Conservation (phyloP, 140 eudicot species). For the Flaveria floridana region DNA sequence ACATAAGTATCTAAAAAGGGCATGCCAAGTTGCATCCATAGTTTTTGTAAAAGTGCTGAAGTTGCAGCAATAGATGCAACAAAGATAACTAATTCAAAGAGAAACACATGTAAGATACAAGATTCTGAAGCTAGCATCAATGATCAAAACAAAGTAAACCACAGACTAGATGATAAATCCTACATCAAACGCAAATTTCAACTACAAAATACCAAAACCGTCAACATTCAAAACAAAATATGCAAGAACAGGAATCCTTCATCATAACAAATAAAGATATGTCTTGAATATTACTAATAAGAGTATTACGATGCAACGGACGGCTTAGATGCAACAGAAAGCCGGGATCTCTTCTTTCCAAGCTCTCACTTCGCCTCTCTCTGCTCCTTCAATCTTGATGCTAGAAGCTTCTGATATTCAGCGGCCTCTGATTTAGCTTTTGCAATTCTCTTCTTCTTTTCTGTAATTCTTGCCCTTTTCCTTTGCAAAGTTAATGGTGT, state of each 20-base stretch:
- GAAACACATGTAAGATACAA: too few species aligned
- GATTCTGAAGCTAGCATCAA: too few species aligned
- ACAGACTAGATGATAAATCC: not conserved
- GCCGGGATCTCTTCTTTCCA: conserved; percentile 55
- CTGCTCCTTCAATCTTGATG: conserved; percentile 61
- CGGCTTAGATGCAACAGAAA: conserved; percentile 59
- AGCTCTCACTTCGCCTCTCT: conserved; percentile 61
- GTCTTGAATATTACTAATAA: not conserved
- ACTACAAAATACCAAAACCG: not conserved
- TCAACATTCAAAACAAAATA: not conserved
- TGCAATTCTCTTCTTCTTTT: conserved; percentile 62
- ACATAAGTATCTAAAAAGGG: too few species aligned
- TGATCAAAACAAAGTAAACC: not conserved
- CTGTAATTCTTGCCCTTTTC: conserved; percentile 65
- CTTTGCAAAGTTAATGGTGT: conserved; percentile 66
- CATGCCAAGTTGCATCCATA: too few species aligned
- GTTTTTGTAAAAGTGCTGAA: too few species aligned
- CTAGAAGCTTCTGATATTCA: conserved; percentile 63
- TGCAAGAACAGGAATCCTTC: not conserved
- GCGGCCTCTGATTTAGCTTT: conserved; percentile 67
- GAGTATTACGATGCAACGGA: conserved; percentile 31
- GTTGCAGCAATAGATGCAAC: too few species aligned
- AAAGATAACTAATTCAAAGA: too few species aligned
- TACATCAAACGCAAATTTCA: not conserved
- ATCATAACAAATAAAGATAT: not conserved